These are phyloP conservation scores for Grosmannia penicillata DNA, from an alignment of 2,329 filamentous ascomycete species.

Conservation along the genomic window DNA sequence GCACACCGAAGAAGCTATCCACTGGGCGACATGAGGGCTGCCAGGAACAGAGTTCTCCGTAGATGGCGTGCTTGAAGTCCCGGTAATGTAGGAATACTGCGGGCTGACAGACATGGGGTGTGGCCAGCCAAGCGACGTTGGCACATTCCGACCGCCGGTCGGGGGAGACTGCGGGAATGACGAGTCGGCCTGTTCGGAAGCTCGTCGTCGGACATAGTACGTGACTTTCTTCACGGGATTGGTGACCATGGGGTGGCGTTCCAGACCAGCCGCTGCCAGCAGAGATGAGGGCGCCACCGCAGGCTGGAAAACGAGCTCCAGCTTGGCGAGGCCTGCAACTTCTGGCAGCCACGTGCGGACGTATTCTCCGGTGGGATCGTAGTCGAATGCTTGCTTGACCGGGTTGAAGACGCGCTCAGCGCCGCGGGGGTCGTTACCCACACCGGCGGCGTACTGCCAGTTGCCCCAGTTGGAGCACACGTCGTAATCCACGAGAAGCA, in stretches of 20 bases:
- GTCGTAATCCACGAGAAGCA: slow-evolving; percentile 61
- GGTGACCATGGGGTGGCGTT: slow-evolving; percentile 48
- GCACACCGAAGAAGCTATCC: too few species aligned
- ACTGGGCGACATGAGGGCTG: too few species aligned
- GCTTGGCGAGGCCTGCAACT: slow-evolving; percentile 18
- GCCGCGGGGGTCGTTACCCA: slow-evolving; percentile 64
- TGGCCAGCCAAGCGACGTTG: too few species aligned
- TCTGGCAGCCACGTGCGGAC: slow-evolving; percentile 63
- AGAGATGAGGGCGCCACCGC: slow-evolving; percentile 49
- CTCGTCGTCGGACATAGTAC: slow-evolving; percentile 44
- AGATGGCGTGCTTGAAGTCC: too few species aligned
- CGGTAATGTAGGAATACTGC: too few species aligned
- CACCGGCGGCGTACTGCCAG: slow-evolving; percentile 69
- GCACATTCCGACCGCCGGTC: too few species aligned
- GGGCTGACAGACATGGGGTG: too few species aligned
- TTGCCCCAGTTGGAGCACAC: slow-evolving; percentile 66
- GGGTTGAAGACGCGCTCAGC: slow-evolving; percentile 67
- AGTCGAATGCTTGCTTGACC: slow-evolving; percentile 66
- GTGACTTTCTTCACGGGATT: slow-evolving; percentile 50
- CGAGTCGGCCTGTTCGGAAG: too few species aligned
- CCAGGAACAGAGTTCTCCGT: too few species aligned
- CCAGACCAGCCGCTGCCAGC: slow-evolving; percentile 39
- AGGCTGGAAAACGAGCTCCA: slow-evolving; percentile 52
- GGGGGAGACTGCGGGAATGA: too few species aligned
- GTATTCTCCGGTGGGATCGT: slow-evolving; percentile 55